These are phyloP conservation scores for Dioscorea dumetorum DNA, from an alignment of 106 monocot species.

Conservation along the genomic window DNA sequence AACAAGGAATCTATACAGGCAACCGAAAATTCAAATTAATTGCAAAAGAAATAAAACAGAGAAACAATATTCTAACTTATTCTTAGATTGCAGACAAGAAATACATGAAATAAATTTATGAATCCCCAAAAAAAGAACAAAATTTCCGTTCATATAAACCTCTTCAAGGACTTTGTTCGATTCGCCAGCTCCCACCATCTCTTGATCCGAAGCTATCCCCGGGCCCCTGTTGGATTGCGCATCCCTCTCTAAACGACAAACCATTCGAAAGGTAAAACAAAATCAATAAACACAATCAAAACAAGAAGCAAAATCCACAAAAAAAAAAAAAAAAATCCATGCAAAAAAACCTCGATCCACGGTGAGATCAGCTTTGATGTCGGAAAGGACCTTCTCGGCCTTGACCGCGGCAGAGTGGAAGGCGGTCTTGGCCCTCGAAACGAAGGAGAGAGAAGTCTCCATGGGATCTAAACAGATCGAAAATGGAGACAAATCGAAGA, in stretches of 20 bases:
- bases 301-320: background rate
- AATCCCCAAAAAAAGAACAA: too few relatives aligned
- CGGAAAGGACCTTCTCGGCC: conserved; percentile 73
- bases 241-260: conserved; percentile 25
- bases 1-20: too few relatives aligned
- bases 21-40: too few relatives aligned
- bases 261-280: conserved; percentile 1
- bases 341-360: background rate
- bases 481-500: conserved; percentile 3
- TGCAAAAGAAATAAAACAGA: too few relatives aligned
- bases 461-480: background rate
- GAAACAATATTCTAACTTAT: too few relatives aligned
- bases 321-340: background rate
- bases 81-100: too few relatives aligned
- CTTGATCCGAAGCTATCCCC: conserved; percentile 26
- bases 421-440: conserved; percentile 69
- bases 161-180: conserved; percentile 10
- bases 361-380: conserved; percentile 60
- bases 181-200: conserved; percentile 2
- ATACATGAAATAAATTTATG: too few relatives aligned
- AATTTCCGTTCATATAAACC: conserved; percentile 9
- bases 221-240: conserved; percentile 12
- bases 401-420: conserved; percentile 67
- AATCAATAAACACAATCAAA: background rate
- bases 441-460: conserved; percentile 33